Evolutionary conservation across 2,329 filamentous ascomycete species (phyloP).

Genomic region (Ophiosphaerella herpotricha): DNA sequence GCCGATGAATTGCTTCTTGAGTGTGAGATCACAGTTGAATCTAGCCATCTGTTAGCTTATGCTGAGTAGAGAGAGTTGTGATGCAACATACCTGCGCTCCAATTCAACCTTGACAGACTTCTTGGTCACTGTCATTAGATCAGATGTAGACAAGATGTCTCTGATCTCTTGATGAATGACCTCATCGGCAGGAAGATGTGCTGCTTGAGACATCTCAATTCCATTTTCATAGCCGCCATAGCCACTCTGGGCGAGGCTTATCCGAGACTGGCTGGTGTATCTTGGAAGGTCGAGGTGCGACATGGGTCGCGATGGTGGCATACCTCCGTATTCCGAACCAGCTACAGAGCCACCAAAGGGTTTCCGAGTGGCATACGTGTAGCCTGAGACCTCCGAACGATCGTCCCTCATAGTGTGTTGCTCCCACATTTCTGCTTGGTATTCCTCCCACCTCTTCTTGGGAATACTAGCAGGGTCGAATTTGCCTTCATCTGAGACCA

Average conservation of each 20-base stretch:
- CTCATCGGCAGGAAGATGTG: conserved; percentile 84
- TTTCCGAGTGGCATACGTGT: conserved; percentile 86
- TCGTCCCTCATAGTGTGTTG: conserved; percentile 84
- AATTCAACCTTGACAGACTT: conserved; percentile 96
- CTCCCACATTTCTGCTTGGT: conserved; percentile 97
- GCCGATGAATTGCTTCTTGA: conserved; percentile 85
- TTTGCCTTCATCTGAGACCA: conserved; percentile 96
- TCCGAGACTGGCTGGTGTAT: conserved; percentile 48
- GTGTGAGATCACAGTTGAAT: conserved; percentile 84
- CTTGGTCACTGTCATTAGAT: conserved; percentile 98
- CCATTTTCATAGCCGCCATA: conserved; percentile 52
- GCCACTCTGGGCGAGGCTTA: conserved; percentile 64
- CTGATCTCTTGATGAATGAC: conserved; percentile 90
- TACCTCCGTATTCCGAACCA: conserved; percentile 68
- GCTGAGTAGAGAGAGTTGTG: not conserved
- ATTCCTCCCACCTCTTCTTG: conserved; percentile 99
- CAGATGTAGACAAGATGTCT: conserved; percentile 86
- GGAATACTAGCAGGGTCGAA: conserved; percentile 93
- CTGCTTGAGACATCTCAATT: conserved; percentile 64
- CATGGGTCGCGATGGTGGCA: conserved; percentile 59
- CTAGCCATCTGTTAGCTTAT: conserved; percentile 29
- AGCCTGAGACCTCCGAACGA: conserved; percentile 86
- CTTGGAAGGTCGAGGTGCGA: conserved; percentile 63
- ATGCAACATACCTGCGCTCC: conserved; percentile 66
- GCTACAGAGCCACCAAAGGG: conserved; percentile 57